Evolutionary conservation across 2,329 filamentous ascomycete species (phyloP).

Genomic region (Dendrostoma leiphaemia): DNA sequence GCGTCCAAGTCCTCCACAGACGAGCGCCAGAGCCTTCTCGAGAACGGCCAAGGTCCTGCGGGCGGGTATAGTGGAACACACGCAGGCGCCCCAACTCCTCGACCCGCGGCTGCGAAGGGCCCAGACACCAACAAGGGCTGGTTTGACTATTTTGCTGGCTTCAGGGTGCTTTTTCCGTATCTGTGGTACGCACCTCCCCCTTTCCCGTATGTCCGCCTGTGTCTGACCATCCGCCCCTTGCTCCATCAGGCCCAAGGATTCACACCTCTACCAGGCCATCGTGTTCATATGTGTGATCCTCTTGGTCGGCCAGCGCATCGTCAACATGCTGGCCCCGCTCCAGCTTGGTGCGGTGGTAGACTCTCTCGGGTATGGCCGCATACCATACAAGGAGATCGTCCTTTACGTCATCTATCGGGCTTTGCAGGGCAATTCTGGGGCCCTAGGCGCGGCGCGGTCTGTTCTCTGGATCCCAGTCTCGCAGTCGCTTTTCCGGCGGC

Average conservation of each 20-base stretch:
- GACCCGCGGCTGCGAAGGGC: conserved; percentile 18
- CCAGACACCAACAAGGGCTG: conserved; percentile 36
- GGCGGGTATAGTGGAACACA: conserved; percentile 16
- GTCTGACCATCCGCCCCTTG: too few relatives aligned
- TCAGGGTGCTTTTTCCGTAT: conserved; percentile 43
- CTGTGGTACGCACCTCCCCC: conserved; percentile 31
- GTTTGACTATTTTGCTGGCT: conserved; percentile 46
- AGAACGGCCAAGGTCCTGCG: conserved; percentile 33
- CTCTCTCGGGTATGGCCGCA: conserved; percentile 35
- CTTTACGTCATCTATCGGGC: conserved; percentile 43
- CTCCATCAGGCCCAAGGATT: conserved; percentile 36
- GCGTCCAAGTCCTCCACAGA: conserved; percentile 28
- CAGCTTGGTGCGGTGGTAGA: conserved; percentile 41
- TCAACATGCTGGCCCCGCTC: conserved; percentile 42
- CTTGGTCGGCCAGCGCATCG: conserved; percentile 38
- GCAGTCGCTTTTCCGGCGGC: conserved; percentile 40
- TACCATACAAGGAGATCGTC: conserved; percentile 40
- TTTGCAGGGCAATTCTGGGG: conserved; percentile 45
- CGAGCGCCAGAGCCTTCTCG: conserved; percentile 38
- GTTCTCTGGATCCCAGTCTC: conserved; percentile 48
- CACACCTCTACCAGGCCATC: conserved; percentile 36
- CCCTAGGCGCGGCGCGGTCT: conserved; percentile 38
- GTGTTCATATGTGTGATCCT: conserved; percentile 40
- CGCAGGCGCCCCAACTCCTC: conserved; percentile 27
- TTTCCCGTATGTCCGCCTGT: too few relatives aligned